Evolutionary conservation across 352 stramenopile species (phyloP), one percentile per base, ranked within the genome.

Genomic region (Phytopythium chamaehyphon): DNA sequence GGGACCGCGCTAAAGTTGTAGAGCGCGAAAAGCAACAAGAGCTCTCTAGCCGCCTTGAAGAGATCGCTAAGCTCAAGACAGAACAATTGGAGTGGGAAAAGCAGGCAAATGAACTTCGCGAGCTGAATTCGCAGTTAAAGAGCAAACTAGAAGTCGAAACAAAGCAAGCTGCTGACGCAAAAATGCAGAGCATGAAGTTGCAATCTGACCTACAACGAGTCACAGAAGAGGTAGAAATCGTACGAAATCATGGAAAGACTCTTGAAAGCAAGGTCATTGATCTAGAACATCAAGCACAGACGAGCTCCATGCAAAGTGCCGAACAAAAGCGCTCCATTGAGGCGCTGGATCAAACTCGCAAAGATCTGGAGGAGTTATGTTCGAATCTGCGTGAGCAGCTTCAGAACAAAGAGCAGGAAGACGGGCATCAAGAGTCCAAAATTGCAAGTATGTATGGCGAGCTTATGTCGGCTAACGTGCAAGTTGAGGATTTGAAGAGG

Each of bases 1-100:
- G 80, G 70, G 76, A 91, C 16, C 79, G 76, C 33, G 79, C 79
- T 0, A 94, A 90, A 49, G 68, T 80, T 42, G 74, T 63, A 3
- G 79, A 94, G 37, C 74, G 76, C 28, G 81, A 90, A 50, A 94
- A 91, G 49, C 78, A 91, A 45, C 77, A 86, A 44, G 77, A 90
- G 26, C 51, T 91, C 15, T 77, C 74, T 9, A 83, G 87, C n/a
- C 66, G 87, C 5, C 66, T 84, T 16, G 74, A 85, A 37, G 79
- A 93, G 33, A 61, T 90, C n/a, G 61, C 66, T 6, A 66, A 73
- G 24, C 40, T 89, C 4, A 86, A 78, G 59, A 58, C 73, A 40
- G 61, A 69, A 12, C 84, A 68, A 23, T 44, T 56, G 5, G 61
- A 66, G 26, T 82, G 66, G 44, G 75, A 89, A 35, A 76, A 79